Base-by-base conservation (phyloP, 2,329 filamentous ascomycete species). In the Fusarium sp. region DNA sequence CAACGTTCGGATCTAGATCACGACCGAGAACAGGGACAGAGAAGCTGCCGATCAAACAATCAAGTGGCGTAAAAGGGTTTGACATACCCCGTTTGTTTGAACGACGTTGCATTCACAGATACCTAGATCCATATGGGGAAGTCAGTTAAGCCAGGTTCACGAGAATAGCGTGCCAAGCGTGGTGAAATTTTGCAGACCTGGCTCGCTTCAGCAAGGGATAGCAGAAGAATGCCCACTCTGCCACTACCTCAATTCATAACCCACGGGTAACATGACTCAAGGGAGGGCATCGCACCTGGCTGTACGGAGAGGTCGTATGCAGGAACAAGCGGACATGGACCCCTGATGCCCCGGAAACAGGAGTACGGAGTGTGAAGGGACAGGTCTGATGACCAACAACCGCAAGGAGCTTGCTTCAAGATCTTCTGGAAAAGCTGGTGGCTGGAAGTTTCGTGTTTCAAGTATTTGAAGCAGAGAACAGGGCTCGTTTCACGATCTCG, bases 341-440 rank as follows among this genome's bases (percentile, higher is more conserved):
- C 72, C 74, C 68, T 70, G 70, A 75, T 73, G 71, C 69, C 69
- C 74, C 70, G 65, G 71, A 75, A 75, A 76, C 69, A 47, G 69
- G 49, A 35, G 36, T 70, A 22, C 26, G 60, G 68, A 31, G 33
- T 66, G 20, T n/a, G 63, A 70, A 64, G 55, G 63, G 66, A 69
- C 57, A 49, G 39, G 62, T 52, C 63, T 63, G 60, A 69, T 49
- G 41, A 65, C 41, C 45, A 51, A 66, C 45, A 63, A 44, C 49
- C 49, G 36, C 63, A 69, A 66, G 56, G 54, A 64, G 59, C 63
- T 47, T 61, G 72, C 73, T 61, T 77, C 72, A 72, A 70, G 45
- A 72, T 73, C 63, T 79, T 80, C 76, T 77, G 77, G 75, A 77
- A 78, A 56, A 74, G 66, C 63, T 66, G 69, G 68, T 69, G 56